Conservation (phyloP, 805 yeast genomes). For the Starmerella floricola region DNA sequence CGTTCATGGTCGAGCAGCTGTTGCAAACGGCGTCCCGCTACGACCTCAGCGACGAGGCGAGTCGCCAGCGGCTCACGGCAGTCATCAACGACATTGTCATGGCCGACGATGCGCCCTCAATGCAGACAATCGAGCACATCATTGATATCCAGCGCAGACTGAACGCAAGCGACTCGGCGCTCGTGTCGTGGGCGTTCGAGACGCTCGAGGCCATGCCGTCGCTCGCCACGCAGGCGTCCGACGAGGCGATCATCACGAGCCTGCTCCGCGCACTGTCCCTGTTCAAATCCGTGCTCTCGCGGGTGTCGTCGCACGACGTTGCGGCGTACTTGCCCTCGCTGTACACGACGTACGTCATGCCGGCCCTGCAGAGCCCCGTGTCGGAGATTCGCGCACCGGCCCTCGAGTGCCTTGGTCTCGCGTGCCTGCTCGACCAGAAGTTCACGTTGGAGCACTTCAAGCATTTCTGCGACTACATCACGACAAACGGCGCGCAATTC, state of each 20-base stretch:
- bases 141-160: constrained; percentile 51
- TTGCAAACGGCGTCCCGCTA: constrained; percentile 52
- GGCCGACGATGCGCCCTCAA: constrained; percentile 43
- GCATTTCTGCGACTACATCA: background rate
- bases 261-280: constrained; percentile 37
- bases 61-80: constrained; percentile 63
- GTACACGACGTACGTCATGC: constrained; percentile 48
- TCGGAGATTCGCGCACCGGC: constrained; percentile 51
- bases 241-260: constrained; percentile 2
- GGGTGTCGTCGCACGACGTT: constrained; percentile 54
- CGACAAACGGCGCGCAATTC: background rate
- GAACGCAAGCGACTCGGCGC: constrained; percentile 14
- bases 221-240: constrained; percentile 12
- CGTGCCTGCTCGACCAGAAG: constrained; percentile 37
- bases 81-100: constrained; percentile 38
- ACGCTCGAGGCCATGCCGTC: constrained; percentile 11
- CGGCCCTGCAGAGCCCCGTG: constrained; percentile 56
- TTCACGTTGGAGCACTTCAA: constrained; percentile 10
- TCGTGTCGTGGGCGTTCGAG: constrained; percentile 18
- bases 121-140: constrained; percentile 36
- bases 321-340: constrained; percentile 47
- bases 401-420: constrained; percentile 62
- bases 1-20: constrained; percentile 58
- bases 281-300: constrained; percentile 56
- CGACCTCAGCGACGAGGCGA: constrained; percentile 84